Percentiles rank a stretch among this genome's conserved stretches.
Conservation (phyloP, 768 basidiomycete genomes). For the Amanita subjunquillea region DNA sequence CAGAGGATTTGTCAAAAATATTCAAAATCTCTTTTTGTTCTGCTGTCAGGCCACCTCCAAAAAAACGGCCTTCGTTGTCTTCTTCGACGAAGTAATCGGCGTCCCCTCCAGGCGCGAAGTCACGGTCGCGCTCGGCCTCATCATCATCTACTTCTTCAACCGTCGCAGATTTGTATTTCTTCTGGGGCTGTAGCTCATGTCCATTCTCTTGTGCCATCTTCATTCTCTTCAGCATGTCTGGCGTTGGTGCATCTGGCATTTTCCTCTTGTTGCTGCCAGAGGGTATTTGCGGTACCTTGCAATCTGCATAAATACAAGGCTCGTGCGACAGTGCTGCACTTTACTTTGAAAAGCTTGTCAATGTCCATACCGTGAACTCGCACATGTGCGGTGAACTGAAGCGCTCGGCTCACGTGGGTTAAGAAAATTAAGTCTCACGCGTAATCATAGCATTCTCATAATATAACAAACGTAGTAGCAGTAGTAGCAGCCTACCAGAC, state of each 20-base stretch:
- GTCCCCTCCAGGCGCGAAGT: constrained; percentile 79
- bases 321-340: not conserved
- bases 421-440: not conserved
- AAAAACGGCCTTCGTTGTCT: constrained; percentile 88
- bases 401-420: not conserved
- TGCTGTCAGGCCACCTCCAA: constrained; percentile 84
- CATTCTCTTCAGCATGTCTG: constrained; percentile 79
- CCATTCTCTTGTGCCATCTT: constrained; percentile 22
- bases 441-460: constrained; percentile 4
- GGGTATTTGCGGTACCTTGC: constrained; percentile 60
- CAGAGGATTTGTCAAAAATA: constrained; percentile 76
- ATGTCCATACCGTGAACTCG: constrained; percentile 29
- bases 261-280: constrained; percentile 57
- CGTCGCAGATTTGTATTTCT: constrained; percentile 31
- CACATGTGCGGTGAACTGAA: not conserved
- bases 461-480: not conserved
- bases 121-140: constrained; percentile 26
- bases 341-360: constrained; percentile 42
- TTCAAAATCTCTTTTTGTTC: constrained; percentile 94
- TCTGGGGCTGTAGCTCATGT: constrained; percentile 5
- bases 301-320: not conserved
- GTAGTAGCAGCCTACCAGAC: not conserved
- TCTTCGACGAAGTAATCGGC: constrained; percentile 88
- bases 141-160: constrained; percentile 60
- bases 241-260: constrained; percentile 66